These are phyloP conservation scores for Oryza rufipogon DNA, from an alignment of 176 grass and related monocot genomes.

Conservation along the genomic window DNA sequence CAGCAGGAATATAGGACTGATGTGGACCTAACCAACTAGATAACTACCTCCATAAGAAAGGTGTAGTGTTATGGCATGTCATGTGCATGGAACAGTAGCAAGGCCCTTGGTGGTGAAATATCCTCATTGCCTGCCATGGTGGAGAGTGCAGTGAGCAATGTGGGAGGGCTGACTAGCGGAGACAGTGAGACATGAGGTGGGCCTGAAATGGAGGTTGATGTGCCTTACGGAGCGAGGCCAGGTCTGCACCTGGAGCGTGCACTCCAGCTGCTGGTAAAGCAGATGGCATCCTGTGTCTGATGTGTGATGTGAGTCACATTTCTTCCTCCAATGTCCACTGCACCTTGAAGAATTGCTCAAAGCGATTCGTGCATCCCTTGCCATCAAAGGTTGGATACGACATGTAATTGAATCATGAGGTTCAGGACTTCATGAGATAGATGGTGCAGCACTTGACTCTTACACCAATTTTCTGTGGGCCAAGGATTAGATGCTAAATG, in stretches of 20 bases:
- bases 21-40: not conserved
- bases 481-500: not conserved
- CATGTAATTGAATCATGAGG: not conserved
- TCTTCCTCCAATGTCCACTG: not conserved
- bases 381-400: not conserved
- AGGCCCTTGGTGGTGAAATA: not conserved
- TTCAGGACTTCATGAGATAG: not conserved
- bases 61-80: not conserved
- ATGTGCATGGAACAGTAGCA: not conserved
- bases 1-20: not conserved
- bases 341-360: not conserved
- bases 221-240: not conserved
- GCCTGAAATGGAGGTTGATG: not conserved
- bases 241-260: not conserved
- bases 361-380: not conserved
- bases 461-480: not conserved
- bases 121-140: not conserved
- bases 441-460: not conserved
- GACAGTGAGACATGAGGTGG: not conserved
- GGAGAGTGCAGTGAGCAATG: not conserved
- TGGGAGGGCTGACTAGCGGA: not conserved
- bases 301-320: not conserved
- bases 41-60: not conserved
- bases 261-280: not conserved
- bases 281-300: not conserved